Evolutionary conservation across 2,329 filamentous ascomycete genomes (phyloP), one percentile per base, ranked within the genome.

Genomic region (Thelonectria blattea): DNA sequence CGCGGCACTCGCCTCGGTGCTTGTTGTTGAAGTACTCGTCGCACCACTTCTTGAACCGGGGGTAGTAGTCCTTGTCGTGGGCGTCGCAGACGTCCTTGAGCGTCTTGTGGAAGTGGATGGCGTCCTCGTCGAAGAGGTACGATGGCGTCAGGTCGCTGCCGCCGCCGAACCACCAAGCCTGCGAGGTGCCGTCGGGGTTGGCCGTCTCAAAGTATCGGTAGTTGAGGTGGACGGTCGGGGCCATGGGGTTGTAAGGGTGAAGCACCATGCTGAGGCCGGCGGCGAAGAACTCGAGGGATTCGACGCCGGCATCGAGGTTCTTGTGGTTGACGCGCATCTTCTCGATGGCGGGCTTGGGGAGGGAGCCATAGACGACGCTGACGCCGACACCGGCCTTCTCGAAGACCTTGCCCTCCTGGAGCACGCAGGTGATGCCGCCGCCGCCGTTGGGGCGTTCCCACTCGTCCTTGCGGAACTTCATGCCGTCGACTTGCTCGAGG

Each of bases 161-260:
- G 52, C 95, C 95, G 65, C 95, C 95, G 72, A 97, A 99, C 95
- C 95, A 99, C 94, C 95, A 99, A 8, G 93, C 90, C 65, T 94
- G 92, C 53, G 83, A 89, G 66, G 83, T 90, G 45, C 91, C 92
- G 69, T 94, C 90, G 9, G 90, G 86, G 70, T 94, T 91, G 62
- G 91, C 91, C 1, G 95, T 99, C 81, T 99, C 95, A 73, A 99
- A 99, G 79, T 99, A 99, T 58, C 95, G 88, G 82, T 98, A 98
- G 82, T 99, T 99, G 69, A 99, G 84, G 76, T 99, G 95, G 17
- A 99, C 95, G 0, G 95, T 99, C 0, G 95, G 95, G 8, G 94
- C 94, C 90, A 97, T 96, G 49, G 95, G 95, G 78, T 99, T 99
- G 70, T 87, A 85, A 2, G 95, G 95, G 76, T 99, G 95, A 53